A percentile compares a stretch with the other conserved stretches of the same genome.
Conservation (phyloP, 2,329 filamentous ascomycete species). For the Aspergillus ibericus region DNA sequence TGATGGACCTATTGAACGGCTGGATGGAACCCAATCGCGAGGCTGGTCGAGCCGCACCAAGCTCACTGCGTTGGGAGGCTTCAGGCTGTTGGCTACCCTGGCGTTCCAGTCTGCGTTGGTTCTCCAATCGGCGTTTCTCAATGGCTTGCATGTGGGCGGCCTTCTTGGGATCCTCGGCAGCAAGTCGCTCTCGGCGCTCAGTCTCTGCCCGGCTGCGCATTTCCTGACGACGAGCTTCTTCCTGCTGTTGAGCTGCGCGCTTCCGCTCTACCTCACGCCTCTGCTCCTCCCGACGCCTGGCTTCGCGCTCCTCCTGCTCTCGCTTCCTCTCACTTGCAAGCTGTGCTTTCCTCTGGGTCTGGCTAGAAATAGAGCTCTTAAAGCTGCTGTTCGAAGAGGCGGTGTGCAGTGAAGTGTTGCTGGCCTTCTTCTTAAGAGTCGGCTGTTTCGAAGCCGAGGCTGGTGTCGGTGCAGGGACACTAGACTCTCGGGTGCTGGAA, state of each 20-base stretch:
- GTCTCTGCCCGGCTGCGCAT: slow-evolving; percentile 62
- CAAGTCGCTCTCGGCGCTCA: slow-evolving; percentile 48
- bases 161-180: slow-evolving; percentile 64
- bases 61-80: slow-evolving; percentile 46
- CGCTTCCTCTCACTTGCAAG: slow-evolving; percentile 77
- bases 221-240: slow-evolving; percentile 63
- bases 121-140: slow-evolving; percentile 52
- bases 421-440: slow-evolving; percentile 62
- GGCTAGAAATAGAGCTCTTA: slow-evolving; percentile 62
- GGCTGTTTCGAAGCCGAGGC: slow-evolving; percentile 49
- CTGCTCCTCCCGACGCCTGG: slow-evolving; percentile 74
- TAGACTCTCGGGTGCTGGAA: slow-evolving; percentile 57
- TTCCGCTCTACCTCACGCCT: slow-evolving; percentile 81
- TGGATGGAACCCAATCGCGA: slow-evolving; percentile 50
- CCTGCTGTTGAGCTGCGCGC: slow-evolving; percentile 58
- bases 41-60: slow-evolving; percentile 53
- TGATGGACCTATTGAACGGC: slow-evolving; percentile 62
- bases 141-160: slow-evolving; percentile 62
- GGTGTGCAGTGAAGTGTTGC: slow-evolving; percentile 63
- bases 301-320: slow-evolving; percentile 79
- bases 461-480: slow-evolving; percentile 48
- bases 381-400: slow-evolving; percentile 57
- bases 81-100: slow-evolving; percentile 47
- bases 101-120: slow-evolving; percentile 46
- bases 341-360: slow-evolving; percentile 68